Evolutionary conservation across 2,329 filamentous ascomycete species (phyloP).

Genomic region (Fusarium napiforme): DNA sequence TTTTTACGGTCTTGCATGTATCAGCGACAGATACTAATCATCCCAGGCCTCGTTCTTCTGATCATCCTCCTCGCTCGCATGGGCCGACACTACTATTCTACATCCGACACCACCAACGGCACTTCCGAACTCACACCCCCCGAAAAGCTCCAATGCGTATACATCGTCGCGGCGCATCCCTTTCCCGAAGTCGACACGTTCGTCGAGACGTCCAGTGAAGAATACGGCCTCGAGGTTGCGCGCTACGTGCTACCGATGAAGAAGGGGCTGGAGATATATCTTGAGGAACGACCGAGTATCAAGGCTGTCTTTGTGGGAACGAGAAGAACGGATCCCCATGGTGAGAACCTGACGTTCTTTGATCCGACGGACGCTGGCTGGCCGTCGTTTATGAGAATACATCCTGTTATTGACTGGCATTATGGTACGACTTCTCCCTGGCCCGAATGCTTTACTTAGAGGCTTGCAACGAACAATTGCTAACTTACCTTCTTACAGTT

Average conservation of each 20-base stretch:
- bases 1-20: rapidly evolving
- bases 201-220: slow-evolving; percentile 71
- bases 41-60: slow-evolving; percentile 78
- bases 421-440: slow-evolving; percentile 51
- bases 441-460: no score
- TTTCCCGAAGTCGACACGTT: slow-evolving; percentile 90
- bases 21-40: neutral
- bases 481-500: slow-evolving; percentile 42
- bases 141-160: slow-evolving; percentile 77
- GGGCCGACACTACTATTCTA: slow-evolving; percentile 51
- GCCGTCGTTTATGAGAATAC: slow-evolving; percentile 91
- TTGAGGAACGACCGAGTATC: slow-evolving; percentile 71
- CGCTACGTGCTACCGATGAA: slow-evolving; percentile 85
- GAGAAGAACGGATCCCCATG: slow-evolving; percentile 90
- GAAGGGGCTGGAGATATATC: slow-evolving; percentile 80
- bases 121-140: slow-evolving; percentile 49
- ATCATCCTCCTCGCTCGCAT: slow-evolving; percentile 82
- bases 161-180: slow-evolving; percentile 86
- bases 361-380: slow-evolving; percentile 89
- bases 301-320: slow-evolving; percentile 73
- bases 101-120: slow-evolving; percentile 35
- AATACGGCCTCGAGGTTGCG: slow-evolving; percentile 80
- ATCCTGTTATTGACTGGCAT: slow-evolving; percentile 98
- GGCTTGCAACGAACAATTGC: neutral
- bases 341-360: slow-evolving; percentile 81